Base-by-base conservation (phyloP, 306 rosid species). In the Boehmeria nivea region DNA sequence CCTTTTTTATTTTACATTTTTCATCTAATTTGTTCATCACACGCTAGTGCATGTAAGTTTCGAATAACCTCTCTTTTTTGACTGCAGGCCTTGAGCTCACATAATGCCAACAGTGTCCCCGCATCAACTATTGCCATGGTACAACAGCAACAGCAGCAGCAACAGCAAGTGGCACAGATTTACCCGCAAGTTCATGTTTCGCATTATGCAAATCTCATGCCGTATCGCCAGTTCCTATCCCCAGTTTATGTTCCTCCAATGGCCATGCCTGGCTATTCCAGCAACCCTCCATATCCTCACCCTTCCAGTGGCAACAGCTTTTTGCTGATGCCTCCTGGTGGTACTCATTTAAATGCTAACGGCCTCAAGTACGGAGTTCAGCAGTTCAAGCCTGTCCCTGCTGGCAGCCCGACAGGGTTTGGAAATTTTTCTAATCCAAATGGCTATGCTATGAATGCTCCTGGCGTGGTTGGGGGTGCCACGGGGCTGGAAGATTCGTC, bases 241-340 rank as follows among this genome's bases (percentile, higher is more conserved):
- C 99, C 99, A 0, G 86, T 93, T 54, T 93, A 87, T 51, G 99
- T 85, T 66, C 96, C 99, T 31, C 96, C 96, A 6, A 83, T 93
- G 94, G 89, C 89, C 37, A 69, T 93, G 84, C 99, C 95, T 18
- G 95, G 96, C 43, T 93, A 85, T 70, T 82, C 99, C 27, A 82
- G 72, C 69, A 87, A 67, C 54, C 72, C 94, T 74, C 83, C 96
- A 19, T 91, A 91, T 73, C 88, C 96, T 60, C 99, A 85, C 71
- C 87, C 95, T 34, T 63, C 95, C 43, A 87, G 78, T 64, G 96
- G 95, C 38, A 93, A 55, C 83, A 82, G 89, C 60, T 93, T 82
- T 75, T 8, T 93, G 76, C 70, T 93, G 81, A 93, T 93, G 96
- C 94, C 96, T 15, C 95, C 95, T 39, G 96, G 95, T 26, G 76